Conservation (phyloP, 352 stramenopile species). For the Globisporangium heterothallicum region DNA sequence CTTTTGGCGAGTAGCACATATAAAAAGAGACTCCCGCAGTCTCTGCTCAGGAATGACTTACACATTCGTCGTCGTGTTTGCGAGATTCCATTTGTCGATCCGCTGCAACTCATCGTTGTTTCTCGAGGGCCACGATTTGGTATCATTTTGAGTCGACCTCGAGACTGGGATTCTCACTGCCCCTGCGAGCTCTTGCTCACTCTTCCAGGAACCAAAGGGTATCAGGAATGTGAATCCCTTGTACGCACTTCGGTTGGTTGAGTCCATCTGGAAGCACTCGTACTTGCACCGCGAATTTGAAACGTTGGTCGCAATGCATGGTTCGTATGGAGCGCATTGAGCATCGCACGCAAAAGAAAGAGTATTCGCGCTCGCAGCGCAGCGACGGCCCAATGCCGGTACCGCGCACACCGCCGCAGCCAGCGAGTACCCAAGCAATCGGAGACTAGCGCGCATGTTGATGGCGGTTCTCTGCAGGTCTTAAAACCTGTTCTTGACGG, state of each 20-base stretch:
- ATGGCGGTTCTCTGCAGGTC: neutral
- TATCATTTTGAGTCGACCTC: neutral
- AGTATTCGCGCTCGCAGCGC: neutral
- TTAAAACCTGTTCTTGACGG: neutral
- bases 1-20: neutral
- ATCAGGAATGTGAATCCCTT: slow-evolving; percentile 5
- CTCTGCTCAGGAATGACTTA: neutral
- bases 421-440: neutral
- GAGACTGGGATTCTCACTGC: neutral
- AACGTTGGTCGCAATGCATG: neutral
- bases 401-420: neutral
- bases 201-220: neutral
- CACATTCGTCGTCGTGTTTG: neutral
- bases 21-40: neutral
- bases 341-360: neutral
- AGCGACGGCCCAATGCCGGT: neutral
- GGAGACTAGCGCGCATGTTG: neutral
- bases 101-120: slow-evolving; percentile 7
- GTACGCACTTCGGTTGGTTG: neutral
- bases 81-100: slow-evolving; percentile 2
- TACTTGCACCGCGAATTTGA: neutral
- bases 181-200: neutral
- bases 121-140: neutral
- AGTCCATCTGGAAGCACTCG: slow-evolving; percentile 5
- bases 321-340: neutral